Base-by-base conservation (phyloP, 2,329 filamentous ascomycete species). In the Phialemoniopsis sp. region DNA sequence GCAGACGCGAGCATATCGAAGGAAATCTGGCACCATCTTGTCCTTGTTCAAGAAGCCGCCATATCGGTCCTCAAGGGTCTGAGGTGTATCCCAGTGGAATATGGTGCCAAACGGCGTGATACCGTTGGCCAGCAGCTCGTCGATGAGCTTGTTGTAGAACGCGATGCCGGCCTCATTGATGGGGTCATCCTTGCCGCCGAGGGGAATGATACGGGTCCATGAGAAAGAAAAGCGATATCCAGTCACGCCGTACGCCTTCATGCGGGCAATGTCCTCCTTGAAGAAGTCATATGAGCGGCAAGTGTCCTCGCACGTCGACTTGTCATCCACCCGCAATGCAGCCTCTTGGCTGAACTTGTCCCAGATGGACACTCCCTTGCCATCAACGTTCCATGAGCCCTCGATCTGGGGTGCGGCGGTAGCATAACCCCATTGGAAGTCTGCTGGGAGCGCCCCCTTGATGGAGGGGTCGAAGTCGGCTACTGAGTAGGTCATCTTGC, bases 61-160 rank as follows among this genome's bases (percentile, higher is more conserved):
- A 51, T 83, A 82, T 30, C 76, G 70, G 54, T 76, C 70, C 44
- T 82, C 63, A 18, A 82, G 64, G 33, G 63, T 69, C 40, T 78
- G 72, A 2, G 80, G 80, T 1, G 78, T 67, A 56, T 84, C 80
- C 79, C 79, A 83, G 50, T 84, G 80, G 56, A 76, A 82, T 4
- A 84, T 63, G 1, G 80, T 84, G 38, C 82, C 64, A 48, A 82
- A 70, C 0, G 80, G 79, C 9, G 67, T 70, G 47, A 83, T 81
- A 32, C 67, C 72, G 26, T 76, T 76, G 13, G 65, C 71, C 31
- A 68, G 60, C 14, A 83, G 63, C 51, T 80, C 76, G 47, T 83
- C 73, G 18, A 81, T 72, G 30, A 84, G 68, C 33, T 73, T 68
- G 52, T 74, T 65, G 55, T 83, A 84, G 56, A 77, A 75, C 35